Conservation (phyloP, 1,284 basidiomycete genomes). For the Apiotrichum porosum region DNA sequence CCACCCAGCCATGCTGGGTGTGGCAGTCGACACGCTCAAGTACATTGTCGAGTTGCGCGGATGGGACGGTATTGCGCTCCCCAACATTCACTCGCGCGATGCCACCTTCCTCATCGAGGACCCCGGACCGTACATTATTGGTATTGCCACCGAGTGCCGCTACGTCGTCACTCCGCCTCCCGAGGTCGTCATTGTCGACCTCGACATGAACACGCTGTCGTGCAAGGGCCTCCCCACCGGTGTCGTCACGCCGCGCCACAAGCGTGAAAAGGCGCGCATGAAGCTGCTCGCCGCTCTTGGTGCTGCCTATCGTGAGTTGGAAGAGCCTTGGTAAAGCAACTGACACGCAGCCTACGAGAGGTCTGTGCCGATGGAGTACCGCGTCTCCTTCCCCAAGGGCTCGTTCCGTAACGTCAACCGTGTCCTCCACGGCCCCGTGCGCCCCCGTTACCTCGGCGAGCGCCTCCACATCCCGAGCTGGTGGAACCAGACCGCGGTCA, state of each 20-base stretch:
- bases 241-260: slow-evolving; percentile 71
- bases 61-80: slow-evolving; percentile 83
- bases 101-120: slow-evolving; percentile 50
- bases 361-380: slow-evolving; percentile 63
- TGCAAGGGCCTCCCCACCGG: slow-evolving; percentile 74
- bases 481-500: slow-evolving; percentile 86
- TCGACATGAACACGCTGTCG: slow-evolving; percentile 61
- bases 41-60: slow-evolving; percentile 90
- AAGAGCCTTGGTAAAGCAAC: background rate
- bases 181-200: slow-evolving; percentile 84
- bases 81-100: slow-evolving; percentile 69
- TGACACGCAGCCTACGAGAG: slow-evolving; percentile 6
- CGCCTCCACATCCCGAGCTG: slow-evolving; percentile 79
- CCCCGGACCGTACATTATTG: slow-evolving; percentile 83
- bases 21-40: slow-evolving; percentile 74
- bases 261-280: slow-evolving; percentile 77
- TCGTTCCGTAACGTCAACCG: slow-evolving; percentile 49
- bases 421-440: slow-evolving; percentile 24
- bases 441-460: slow-evolving; percentile 37
- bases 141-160: slow-evolving; percentile 77
- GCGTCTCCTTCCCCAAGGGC: slow-evolving; percentile 89
- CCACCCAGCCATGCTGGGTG: slow-evolving; percentile 84
- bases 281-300: slow-evolving; percentile 74
- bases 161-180: slow-evolving; percentile 68
- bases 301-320: slow-evolving; percentile 42